Conservation (phyloP, 2,329 filamentous ascomycete species). For the Ophiostoma perfectum region DNA sequence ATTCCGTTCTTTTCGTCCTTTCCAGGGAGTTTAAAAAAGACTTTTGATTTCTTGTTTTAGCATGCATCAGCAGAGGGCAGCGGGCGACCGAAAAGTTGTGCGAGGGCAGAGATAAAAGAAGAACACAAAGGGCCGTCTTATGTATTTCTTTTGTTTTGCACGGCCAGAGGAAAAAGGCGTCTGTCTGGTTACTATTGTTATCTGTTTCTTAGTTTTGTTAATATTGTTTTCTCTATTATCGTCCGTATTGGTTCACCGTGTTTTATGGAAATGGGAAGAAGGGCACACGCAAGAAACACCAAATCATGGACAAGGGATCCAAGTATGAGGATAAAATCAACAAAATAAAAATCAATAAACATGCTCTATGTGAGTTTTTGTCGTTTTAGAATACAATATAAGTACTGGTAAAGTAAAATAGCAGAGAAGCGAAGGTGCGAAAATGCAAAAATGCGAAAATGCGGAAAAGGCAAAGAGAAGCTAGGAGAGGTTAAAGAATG, state of each 20-base stretch:
- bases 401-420: not conserved
- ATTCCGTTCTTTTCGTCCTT: too few species aligned
- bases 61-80: not conserved
- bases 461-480: too few species aligned
- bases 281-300: not conserved
- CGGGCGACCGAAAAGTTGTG: not conserved
- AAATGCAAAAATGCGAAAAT: not conserved
- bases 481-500: not conserved
- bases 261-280: not conserved
- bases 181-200: conserved; percentile 15
- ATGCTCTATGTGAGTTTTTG: conserved; percentile 1
- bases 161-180: conserved; percentile 16
- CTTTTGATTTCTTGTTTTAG: not conserved
- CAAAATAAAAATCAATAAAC: not conserved
- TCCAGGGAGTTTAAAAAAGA: not conserved
- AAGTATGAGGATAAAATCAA: not conserved
- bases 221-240: conserved; percentile 1
- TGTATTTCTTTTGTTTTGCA: conserved; percentile 9
- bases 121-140: conserved; percentile 7
- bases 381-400: not conserved
- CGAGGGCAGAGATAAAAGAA: not conserved
- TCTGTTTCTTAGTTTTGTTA: conserved; percentile 5
- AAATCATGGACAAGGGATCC: not conserved
- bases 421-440: not conserved
- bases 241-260: not conserved